Conservation (phyloP, 371 early-diverging fungal genomes). For the Fennellomyces sp. region DNA sequence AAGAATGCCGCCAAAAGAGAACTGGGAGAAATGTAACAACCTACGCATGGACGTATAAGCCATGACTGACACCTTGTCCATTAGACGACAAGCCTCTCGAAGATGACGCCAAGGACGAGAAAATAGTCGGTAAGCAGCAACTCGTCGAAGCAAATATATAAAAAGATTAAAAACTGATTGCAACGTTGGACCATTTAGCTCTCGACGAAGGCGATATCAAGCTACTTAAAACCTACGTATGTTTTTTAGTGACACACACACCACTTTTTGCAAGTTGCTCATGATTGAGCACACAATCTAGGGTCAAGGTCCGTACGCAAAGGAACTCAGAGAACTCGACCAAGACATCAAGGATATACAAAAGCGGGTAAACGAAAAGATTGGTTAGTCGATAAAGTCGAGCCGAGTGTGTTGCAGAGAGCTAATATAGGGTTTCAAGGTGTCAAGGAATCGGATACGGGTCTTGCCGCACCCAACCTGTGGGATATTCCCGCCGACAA, state of each 20-base stretch:
- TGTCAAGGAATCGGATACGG: slow-evolving; percentile 99
- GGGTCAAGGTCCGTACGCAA: slow-evolving; percentile 98
- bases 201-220: slow-evolving; percentile 98
- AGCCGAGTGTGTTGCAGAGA: background rate
- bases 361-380: slow-evolving; percentile 96
- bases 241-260: slow-evolving; percentile 10
- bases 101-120: slow-evolving; percentile 78
- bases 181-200: slow-evolving; percentile 36
- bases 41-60: background rate
- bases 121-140: slow-evolving; percentile 82
- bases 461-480: slow-evolving; percentile 97
- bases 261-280: too few species aligned
- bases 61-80: background rate
- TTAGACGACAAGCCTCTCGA: slow-evolving; percentile 83
- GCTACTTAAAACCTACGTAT: slow-evolving; percentile 89
- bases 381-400: slow-evolving; percentile 79
- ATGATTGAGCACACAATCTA: too few species aligned
- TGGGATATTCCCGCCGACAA: slow-evolving; percentile 99
- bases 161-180: background rate
- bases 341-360: slow-evolving; percentile 93
- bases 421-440: slow-evolving; percentile 52
- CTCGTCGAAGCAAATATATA: background rate
- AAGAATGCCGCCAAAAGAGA: slow-evolving; percentile 63
- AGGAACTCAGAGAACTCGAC: slow-evolving; percentile 90
- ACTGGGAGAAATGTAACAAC: slow-evolving; percentile 96